phyloP scores from a whole-genome alignment of 2,329 filamentous ascomycete species.

The Penicillium digitatum region DNA sequence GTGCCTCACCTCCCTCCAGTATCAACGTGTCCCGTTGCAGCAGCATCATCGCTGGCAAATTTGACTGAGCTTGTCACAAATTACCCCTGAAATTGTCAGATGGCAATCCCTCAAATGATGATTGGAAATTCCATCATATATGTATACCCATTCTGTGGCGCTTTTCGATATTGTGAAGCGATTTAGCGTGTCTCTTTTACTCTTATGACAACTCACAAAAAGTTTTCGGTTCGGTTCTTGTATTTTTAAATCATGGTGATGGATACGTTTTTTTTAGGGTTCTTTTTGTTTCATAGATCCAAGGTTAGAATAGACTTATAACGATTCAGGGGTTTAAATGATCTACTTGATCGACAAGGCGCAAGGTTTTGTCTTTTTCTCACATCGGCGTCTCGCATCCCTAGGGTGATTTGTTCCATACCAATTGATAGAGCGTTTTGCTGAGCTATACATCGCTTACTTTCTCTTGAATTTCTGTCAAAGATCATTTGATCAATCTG shows the following conservation, averaged over 20 bases:
- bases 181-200: constrained; percentile 17
- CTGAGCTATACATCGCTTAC: not conserved
- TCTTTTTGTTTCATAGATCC: constrained; percentile 2
- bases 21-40: constrained; percentile 36
- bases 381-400: not conserved
- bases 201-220: constrained; percentile 13
- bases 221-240: constrained; percentile 6
- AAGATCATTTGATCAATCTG: not conserved
- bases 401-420: not conserved
- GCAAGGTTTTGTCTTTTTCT: constrained; percentile 3
- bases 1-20: constrained; percentile 32
- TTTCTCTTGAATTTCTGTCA: not conserved
- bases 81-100: not conserved
- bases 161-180: constrained; percentile 16
- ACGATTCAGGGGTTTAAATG: not conserved
- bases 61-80: constrained; percentile 16
- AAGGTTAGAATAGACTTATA: constrained; percentile 8
- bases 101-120: not conserved
- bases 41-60: constrained; percentile 32
- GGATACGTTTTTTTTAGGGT: not conserved
- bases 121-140: constrained; percentile 7
- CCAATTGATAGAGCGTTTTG: not conserved
- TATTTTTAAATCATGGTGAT: not conserved
- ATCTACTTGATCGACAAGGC: constrained; percentile 9
- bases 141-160: constrained; percentile 4